Percentiles rank a stretch among this genome's conserved stretches.
Evolutionary conservation across 2,329 filamentous ascomycete species (phyloP).

Genomic region (Fusarium poae): DNA sequence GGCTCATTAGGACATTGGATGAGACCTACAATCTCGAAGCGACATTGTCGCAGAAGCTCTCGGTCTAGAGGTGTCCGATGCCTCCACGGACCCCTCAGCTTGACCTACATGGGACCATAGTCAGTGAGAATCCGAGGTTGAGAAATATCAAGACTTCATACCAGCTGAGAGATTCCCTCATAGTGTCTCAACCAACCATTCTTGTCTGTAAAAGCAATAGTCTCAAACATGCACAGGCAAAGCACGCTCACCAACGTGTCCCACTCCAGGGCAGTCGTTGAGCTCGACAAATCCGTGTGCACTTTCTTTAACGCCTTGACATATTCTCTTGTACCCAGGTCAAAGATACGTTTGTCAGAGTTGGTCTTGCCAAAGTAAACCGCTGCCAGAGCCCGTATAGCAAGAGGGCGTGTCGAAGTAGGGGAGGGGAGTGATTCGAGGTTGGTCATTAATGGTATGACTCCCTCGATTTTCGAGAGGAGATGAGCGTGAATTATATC

Average conservation of each 20-base stretch:
- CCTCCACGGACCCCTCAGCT: conserved; percentile 14
- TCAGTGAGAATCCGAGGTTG: background rate
- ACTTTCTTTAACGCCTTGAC: conserved; percentile 1
- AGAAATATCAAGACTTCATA: fast-evolving
- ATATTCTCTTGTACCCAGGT: conserved; percentile 13
- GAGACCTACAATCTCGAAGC: conserved; percentile 21
- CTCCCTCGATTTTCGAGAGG: conserved; percentile 10
- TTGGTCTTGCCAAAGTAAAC: conserved; percentile 27
- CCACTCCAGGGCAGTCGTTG: conserved; percentile 9
- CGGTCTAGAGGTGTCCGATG: conserved; percentile 7
- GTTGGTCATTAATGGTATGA: conserved; percentile 14
- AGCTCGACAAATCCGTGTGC: background rate
- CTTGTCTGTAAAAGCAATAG: conserved; percentile 19
- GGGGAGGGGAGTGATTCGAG: background rate
- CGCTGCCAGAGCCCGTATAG: conserved; percentile 20
- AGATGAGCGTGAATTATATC: conserved; percentile 17
- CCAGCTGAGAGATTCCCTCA: conserved; percentile 20
- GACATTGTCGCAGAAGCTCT: conserved; percentile 25
- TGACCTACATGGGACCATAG: background rate
- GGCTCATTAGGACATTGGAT: fast-evolving
- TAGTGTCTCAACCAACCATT: conserved; percentile 26
- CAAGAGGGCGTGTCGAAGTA: background rate
- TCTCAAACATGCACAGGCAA: conserved; percentile 27
- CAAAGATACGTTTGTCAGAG: background rate
- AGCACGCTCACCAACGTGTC: conserved; percentile 27